Base-by-base conservation (phyloP, 2,329 filamentous ascomycete genomes). In the Hymenoscyphus fraxineus region DNA sequence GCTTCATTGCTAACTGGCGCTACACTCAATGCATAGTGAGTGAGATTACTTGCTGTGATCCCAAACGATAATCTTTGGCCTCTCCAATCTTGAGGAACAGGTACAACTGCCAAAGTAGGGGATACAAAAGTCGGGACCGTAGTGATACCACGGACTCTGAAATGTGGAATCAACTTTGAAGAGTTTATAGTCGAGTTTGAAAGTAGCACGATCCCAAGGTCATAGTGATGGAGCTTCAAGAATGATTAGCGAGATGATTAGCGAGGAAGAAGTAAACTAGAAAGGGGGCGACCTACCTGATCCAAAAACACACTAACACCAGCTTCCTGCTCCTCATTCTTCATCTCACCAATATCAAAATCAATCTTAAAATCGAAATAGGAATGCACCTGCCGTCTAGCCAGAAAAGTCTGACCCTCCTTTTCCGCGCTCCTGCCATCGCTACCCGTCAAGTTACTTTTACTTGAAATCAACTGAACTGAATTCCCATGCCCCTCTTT, bases 361-460 rank as follows among this genome's bases (percentile, higher is more conserved):
- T 59, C 59, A 2, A 83, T 78, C 57, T 75, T 78, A 70, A 78
- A 86, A 0, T 76, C 80, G 71, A 86, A 86, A 0, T 84, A 73
- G 0, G 83, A 82, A 66, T 86, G 80, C 5, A 81, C 81, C 70
- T 87, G 84, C 1, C 83, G 77, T 1, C 82, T 78, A 0, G 80
- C 81, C 19, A 88, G 76, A 57, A 87, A 85, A 0, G 83, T 79
- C 72, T 83, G 81, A 4, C 66, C 65, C 5, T 81, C 80, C 2
- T 72, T 74, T 56, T 79, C 78, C 0, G 80, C 81, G 4, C 77
- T 80, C 63, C 82, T 79, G 0, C 80, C 78, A 64, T 85, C 81
- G 13, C 81, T 77, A 1, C 78, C 83, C 0, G 83, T 87, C 3
- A 88, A 76, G 67, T 87, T 85, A 0, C 83, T 75, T 1, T 71